Evolutionary conservation across 768 basidiomycete genomes (phyloP), one percentile per base, ranked within the genome.

Genomic region (Hortiboletus campestris): DNA sequence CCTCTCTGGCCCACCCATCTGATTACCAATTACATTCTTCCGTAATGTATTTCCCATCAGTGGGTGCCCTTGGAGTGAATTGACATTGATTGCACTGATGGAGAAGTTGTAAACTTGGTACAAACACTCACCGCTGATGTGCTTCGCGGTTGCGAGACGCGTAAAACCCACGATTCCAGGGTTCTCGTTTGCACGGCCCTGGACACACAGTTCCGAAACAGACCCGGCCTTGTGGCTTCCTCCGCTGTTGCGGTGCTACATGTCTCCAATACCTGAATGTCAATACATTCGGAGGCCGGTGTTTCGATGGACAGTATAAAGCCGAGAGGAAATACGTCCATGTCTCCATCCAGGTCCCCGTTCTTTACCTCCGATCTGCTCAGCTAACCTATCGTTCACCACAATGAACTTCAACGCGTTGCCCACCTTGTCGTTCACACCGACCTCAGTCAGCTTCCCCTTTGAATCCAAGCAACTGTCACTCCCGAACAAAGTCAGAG

Each of bases 381-480:
- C 47, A 22, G 19, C 14, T 16, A 14, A 20, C 32, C n/a, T 8
- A 31, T 14, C 41, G 17, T 34, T 46, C 12, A 16, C 22, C 8
- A 45, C 25, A 19, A 71, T 71, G 69, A 62, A 64, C 54, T 60
- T 63, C 51, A 66, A 62, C 17, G 64, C 54, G 46, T 54, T 61
- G 5, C 71, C 75, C 6, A 69, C 67, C 17, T 39, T 78, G 38
- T 68, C 65, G 46, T 68, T 78, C 51, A 53, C 67, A n/a, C 66
- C 76, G 19, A 68, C 68, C 16, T n/a, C 63, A 14, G 61, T 53
- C 41, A 75, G 76, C 60, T 77, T 74, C 58, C 72, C 75, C 31
- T 74, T 72, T 49, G 65, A 72, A 29, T 36, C 69, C 12, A 79
- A 79, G 55, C 68, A 70, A 25, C 57, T 80, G 7, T 53, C 67